These are phyloP conservation scores for Xanthoconium stramineum DNA, from an alignment of 768 basidiomycete genomes.

Conservation along the genomic window DNA sequence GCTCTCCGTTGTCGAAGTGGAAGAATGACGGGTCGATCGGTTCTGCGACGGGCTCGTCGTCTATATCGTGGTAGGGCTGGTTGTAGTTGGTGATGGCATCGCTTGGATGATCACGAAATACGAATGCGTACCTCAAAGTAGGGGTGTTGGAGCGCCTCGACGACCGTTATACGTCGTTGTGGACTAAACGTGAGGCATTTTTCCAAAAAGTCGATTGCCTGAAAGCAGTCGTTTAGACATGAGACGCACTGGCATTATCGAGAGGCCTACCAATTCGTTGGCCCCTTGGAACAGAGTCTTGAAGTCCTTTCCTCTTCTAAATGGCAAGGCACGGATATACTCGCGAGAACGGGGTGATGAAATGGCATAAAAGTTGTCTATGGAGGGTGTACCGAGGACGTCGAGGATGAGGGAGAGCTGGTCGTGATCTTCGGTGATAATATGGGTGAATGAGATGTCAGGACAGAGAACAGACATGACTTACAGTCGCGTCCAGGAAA, in stretches of 20 bases:
- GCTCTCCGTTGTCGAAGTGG: constrained; percentile 71
- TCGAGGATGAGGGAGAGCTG: constrained; percentile 92
- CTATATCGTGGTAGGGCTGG: constrained; percentile 80
- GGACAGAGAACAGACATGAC: neutral
- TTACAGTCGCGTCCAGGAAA: constrained; percentile 94
- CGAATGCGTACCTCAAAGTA: constrained; percentile 62
- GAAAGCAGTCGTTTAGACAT: neutral
- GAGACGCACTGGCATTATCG: neutral
- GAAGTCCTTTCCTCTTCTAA: constrained; percentile 77
- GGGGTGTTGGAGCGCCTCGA: constrained; percentile 84
- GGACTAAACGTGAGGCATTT: constrained; percentile 84
- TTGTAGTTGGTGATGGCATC: neutral
- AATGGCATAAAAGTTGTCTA: constrained; percentile 95
- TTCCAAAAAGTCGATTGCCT: constrained; percentile 77
- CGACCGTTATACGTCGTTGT: constrained; percentile 82
- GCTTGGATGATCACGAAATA: constrained; percentile 9
- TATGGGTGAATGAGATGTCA: too few relatives aligned
- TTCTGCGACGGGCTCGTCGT: constrained; percentile 83
- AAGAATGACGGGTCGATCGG: constrained; percentile 77
- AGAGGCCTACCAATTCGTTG: constrained; percentile 51
- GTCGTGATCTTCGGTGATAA: constrained; percentile 63
- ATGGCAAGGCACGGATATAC: constrained; percentile 85
- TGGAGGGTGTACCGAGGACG: constrained; percentile 84
- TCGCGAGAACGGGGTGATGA: constrained; percentile 76
- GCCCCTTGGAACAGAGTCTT: constrained; percentile 69